Evolutionary conservation across 306 rosid genomes (phyloP), one percentile per base, ranked within the genome.

Genomic region (Cicer judaicum): DNA sequence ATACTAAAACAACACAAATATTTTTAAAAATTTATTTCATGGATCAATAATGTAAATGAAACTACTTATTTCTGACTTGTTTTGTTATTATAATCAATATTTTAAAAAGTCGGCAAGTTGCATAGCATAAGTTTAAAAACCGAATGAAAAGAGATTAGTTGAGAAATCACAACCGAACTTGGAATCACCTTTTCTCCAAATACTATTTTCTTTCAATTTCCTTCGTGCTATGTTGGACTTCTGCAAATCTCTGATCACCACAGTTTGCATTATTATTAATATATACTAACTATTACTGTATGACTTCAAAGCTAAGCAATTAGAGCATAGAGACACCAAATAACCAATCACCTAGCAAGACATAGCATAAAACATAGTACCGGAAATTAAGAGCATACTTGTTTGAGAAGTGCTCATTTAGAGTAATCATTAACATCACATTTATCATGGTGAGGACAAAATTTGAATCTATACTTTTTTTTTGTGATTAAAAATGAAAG

Each of bases 221-320:
- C 42, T 71, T 41, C 64, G 36, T 57, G 76, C 49, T 77, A 57
- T 72, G 79, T 72, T 65, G 79, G 72, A 48, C 42, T 71, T 77
- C 72, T 81, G 54, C 52, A 57, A 53, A 72, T 72, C 54, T 66
- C 82, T 72, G 76, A 41, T 64, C 66, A 21, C 65, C 7, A 59
- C 47, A 81, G 8, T 76, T 62, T 66, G 59, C 21, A 72, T 72
- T 50, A 39, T 72, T 43, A 15, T 74, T 52, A 41, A 55, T 19
- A 10, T 14, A 53, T 10, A 61, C 40, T 0, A 1, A 13, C 6
- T n/a, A 50, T 64, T 70, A 49, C 55, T 42, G 75, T 56, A 68
- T 64, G 80, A 65, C 84, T 80, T 82, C 84, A 75, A 75, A 82
- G 74, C 46, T 78, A 82, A 86, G 92, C 53, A 76, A 70, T 68